These are phyloP conservation scores for Lobosporangium transversale DNA, from an alignment of 192 early-diverging fungal species.

Conservation along the genomic window DNA sequence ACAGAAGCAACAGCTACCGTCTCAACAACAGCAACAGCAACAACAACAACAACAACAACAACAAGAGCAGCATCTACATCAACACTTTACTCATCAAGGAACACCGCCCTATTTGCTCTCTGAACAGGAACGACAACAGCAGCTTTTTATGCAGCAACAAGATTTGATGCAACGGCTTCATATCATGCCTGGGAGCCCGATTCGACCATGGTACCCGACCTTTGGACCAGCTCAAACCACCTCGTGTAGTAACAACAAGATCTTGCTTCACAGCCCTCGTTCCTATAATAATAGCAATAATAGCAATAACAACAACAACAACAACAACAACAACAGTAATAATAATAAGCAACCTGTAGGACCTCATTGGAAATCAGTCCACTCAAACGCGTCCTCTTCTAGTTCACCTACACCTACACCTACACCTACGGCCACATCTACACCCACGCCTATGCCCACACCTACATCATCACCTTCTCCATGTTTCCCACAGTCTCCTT, in stretches of 20 bases:
- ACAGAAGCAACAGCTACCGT: no score
- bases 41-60: neutral
- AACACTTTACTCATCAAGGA: neutral
- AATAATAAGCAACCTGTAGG: constrained; percentile 15
- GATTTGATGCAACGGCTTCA: constrained; percentile 22
- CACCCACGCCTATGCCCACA: neutral
- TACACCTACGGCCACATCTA: neutral
- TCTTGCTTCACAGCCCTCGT: constrained; percentile 8
- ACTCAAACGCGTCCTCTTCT: neutral
- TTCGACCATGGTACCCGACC: constrained; percentile 30
- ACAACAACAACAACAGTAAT: neutral
- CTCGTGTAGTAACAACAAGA: constrained; percentile 15
- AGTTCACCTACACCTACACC: neutral
- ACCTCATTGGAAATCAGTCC: constrained; percentile 24
- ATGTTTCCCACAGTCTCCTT: neutral
- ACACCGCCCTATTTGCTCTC: neutral
- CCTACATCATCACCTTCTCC: no score
- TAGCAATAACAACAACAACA: constrained; percentile 6
- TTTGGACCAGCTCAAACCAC: constrained; percentile 15
- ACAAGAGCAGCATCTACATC: neutral
- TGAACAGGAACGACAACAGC: constrained; percentile 1
- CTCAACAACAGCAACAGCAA: neutral
- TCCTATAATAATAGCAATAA: constrained; percentile 2
- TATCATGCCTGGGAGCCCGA: constrained; percentile 17
- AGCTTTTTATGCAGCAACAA: constrained; percentile 11